Conservation (phyloP, 2,329 filamentous ascomycete genomes). For the Claviceps pusilla region DNA sequence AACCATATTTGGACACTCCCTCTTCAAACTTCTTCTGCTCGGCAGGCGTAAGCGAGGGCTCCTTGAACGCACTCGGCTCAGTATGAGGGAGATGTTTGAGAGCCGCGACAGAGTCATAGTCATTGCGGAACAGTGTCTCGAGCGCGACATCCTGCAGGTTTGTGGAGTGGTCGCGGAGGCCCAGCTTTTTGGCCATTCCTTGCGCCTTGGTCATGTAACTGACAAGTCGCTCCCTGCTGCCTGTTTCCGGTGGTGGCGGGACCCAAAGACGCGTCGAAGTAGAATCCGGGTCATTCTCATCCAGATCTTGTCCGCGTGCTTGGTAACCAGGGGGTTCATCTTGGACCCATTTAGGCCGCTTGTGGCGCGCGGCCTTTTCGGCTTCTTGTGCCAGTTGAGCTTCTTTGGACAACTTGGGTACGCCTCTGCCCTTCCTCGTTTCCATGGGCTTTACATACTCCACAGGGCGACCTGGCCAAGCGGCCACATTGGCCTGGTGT, state of each 20-base stretch:
- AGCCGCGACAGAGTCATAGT: slow-evolving; percentile 57
- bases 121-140: slow-evolving; percentile 53
- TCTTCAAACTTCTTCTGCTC: slow-evolving; percentile 89
- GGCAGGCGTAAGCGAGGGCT: slow-evolving; percentile 62
- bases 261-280: slow-evolving; percentile 69
- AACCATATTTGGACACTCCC: slow-evolving; percentile 76
- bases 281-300: slow-evolving; percentile 54
- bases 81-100: slow-evolving; percentile 53
- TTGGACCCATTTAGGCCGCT: slow-evolving; percentile 82
- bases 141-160: slow-evolving; percentile 80
- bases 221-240: slow-evolving; percentile 46
- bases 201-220: slow-evolving; percentile 62
- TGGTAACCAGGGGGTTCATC: slow-evolving; percentile 83
- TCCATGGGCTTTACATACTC: slow-evolving; percentile 80
- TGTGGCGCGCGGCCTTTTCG: slow-evolving; percentile 64
- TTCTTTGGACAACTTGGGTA: slow-evolving; percentile 65
- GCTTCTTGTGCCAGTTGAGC: slow-evolving; percentile 67
- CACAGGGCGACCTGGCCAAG: slow-evolving; percentile 80
- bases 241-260: slow-evolving; percentile 44
- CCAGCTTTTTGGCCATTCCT: slow-evolving; percentile 47
- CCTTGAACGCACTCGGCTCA: slow-evolving; percentile 61
- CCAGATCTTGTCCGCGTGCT: slow-evolving; percentile 62
- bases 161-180: slow-evolving; percentile 61
- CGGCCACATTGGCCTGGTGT: slow-evolving; percentile 72
- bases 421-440: slow-evolving; percentile 71